Conservation (phyloP, 2,329 filamentous ascomycete species). For the Monilinia laxa region DNA sequence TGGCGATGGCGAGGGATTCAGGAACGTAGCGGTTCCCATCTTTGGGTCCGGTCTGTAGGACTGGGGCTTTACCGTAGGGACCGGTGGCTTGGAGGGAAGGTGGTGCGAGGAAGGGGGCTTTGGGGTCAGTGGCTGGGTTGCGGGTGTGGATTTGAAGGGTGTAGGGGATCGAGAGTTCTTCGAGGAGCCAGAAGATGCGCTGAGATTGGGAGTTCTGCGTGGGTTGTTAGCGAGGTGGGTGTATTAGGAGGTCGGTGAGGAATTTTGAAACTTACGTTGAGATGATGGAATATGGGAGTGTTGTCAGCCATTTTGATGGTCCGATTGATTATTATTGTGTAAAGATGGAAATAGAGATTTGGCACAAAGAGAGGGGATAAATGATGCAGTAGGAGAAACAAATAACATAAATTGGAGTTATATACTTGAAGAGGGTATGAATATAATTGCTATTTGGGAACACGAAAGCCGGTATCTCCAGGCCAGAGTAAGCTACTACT, state of each 20-base stretch:
- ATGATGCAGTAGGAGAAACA: not conserved
- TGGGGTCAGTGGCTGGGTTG: slow-evolving; percentile 49
- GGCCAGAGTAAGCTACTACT: not conserved
- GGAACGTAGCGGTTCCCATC: slow-evolving; percentile 34
- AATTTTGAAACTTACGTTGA: slow-evolving; percentile 28
- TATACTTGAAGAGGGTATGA: not conserved
- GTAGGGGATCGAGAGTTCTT: slow-evolving; percentile 71
- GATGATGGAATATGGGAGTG: slow-evolving; percentile 35
- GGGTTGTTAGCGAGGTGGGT: slow-evolving; percentile 28
- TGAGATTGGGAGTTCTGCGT: slow-evolving; percentile 62
- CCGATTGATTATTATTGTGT: not conserved
- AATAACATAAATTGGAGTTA: not conserved
- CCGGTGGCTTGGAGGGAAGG: slow-evolving; percentile 69
- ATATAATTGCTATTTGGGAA: not conserved
- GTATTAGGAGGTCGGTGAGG: not conserved
- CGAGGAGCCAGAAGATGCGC: slow-evolving; percentile 66
- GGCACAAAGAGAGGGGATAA: too few relatives aligned
- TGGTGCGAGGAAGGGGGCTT: slow-evolving; percentile 56
- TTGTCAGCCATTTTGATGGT: slow-evolving; percentile 26
- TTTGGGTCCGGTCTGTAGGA: slow-evolving; percentile 50
- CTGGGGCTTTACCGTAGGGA: slow-evolving; percentile 80
- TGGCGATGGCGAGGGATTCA: slow-evolving; percentile 39
- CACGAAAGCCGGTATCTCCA: not conserved
- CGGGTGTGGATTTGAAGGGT: slow-evolving; percentile 73
- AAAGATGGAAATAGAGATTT: not conserved